A percentile compares a stretch with the other conserved stretches of the same genome.
Conservation (phyloP, 1,139 yeast genomes). For the Yamadazyma jaroonii region DNA sequence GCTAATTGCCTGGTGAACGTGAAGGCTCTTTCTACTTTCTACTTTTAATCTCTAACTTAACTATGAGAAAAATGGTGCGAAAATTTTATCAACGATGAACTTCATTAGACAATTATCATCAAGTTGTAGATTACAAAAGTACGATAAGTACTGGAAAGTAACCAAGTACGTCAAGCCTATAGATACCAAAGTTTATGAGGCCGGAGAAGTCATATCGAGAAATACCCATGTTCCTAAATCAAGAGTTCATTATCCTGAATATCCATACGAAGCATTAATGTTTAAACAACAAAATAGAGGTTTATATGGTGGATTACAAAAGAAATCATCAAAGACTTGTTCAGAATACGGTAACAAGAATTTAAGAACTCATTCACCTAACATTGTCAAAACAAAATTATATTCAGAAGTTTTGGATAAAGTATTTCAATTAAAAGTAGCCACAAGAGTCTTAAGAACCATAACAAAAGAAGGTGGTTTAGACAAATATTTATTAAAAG, state of each 20-base stretch:
- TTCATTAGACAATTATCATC: constrained; percentile 8
- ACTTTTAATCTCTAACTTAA: too few relatives aligned
- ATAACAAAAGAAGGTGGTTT: constrained; percentile 92
- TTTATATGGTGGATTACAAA: constrained; percentile 83
- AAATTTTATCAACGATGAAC: constrained; percentile 2
- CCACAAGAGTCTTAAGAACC: constrained; percentile 82
- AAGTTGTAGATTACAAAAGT: background rate
- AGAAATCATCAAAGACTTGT: constrained; percentile 73
- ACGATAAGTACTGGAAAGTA: constrained; percentile 37
- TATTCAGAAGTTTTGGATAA: constrained; percentile 81
- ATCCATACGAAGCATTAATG: constrained; percentile 72
- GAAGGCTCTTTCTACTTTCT: too few relatives aligned
- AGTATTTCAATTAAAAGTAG: constrained; percentile 55
- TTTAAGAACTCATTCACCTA: constrained; percentile 78
- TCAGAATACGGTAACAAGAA: constrained; percentile 75
- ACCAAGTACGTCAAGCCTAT: constrained; percentile 38
- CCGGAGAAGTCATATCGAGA: constrained; percentile 32
- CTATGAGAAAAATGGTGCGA: background rate
- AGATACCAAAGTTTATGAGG: constrained; percentile 32
- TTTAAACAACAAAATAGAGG: constrained; percentile 88
- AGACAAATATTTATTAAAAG: constrained; percentile 82
- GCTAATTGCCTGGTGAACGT: too few relatives aligned
- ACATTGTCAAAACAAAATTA: constrained; percentile 66
- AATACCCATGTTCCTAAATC: constrained; percentile 43
- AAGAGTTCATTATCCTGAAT: constrained; percentile 61